Conservation (phyloP, 2,329 filamentous ascomycete genomes). For the Zalaria sp. region DNA sequence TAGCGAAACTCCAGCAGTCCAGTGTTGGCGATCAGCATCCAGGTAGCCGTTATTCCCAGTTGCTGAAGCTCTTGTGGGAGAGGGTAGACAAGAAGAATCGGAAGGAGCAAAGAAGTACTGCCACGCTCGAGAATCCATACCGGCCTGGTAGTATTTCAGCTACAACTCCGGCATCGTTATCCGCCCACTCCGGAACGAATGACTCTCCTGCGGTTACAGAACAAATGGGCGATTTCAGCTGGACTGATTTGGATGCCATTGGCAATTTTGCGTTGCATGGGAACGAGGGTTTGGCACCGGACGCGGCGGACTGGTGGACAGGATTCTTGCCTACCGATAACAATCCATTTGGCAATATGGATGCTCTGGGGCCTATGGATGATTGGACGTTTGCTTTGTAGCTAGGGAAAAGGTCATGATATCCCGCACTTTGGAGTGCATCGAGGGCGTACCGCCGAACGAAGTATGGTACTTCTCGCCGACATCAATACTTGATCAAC, state of each 20-base stretch:
- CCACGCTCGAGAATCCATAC: constrained; percentile 21
- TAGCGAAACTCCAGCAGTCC: constrained; percentile 27
- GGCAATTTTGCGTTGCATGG: constrained; percentile 34
- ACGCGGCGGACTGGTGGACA: constrained; percentile 20
- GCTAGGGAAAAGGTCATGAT: not conserved
- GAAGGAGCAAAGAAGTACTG: constrained; percentile 6
- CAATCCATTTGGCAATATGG: constrained; percentile 17
- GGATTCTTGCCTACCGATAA: constrained; percentile 22
- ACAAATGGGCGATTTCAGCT: constrained; percentile 33
- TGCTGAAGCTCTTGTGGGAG: constrained; percentile 33
- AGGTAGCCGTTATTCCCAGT: constrained; percentile 30
- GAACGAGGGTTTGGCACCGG: constrained; percentile 13
- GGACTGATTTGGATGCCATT: constrained; percentile 33
- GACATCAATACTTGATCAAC: too few relatives aligned
- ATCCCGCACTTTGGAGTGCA: not conserved
- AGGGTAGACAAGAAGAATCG: constrained; percentile 25
- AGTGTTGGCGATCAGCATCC: constrained; percentile 32
- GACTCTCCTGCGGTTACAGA: constrained; percentile 27
- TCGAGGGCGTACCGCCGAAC: too few relatives aligned
- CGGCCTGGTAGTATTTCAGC: constrained; percentile 24
- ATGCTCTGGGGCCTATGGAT: constrained; percentile 16
- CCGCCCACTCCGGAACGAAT: constrained; percentile 8
- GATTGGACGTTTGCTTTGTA: constrained; percentile 14
- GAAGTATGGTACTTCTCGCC: too few relatives aligned
- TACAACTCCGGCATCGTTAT: constrained; percentile 15